Evolutionary conservation across 2,329 filamentous ascomycete species (phyloP).

Genomic region (Trichoderma citrinoviride): DNA sequence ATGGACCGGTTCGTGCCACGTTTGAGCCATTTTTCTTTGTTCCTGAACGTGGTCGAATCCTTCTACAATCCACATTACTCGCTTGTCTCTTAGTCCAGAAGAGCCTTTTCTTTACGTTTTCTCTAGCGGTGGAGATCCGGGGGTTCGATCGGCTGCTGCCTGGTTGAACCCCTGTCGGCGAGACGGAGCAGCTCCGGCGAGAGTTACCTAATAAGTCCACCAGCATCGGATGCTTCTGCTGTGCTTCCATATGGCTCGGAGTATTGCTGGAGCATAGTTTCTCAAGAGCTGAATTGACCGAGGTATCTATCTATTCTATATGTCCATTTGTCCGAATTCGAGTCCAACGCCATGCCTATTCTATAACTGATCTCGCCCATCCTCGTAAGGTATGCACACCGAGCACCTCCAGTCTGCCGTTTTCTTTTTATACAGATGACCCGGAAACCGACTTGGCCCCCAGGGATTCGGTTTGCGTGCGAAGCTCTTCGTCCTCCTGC

Average conservation of each 20-base stretch:
- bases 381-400: neutral
- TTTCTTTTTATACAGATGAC: neutral
- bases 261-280: neutral
- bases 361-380: neutral
- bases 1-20: neutral
- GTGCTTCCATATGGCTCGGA: no score
- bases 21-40: slow-evolving; percentile 10
- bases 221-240: neutral
- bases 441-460: slow-evolving; percentile 18
- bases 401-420: neutral
- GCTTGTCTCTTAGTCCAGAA: neutral
- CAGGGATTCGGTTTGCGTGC: slow-evolving; percentile 12
- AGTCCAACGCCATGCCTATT: neutral
- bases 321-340: neutral
- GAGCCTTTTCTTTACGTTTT: neutral
- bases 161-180: slow-evolving; percentile 7
- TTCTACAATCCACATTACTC: neutral
- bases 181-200: neutral
- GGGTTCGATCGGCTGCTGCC: slow-evolving; percentile 10
- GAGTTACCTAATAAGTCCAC: slow-evolving; percentile 1
- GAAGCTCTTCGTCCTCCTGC: slow-evolving; percentile 22
- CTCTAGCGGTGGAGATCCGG: neutral
- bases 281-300: neutral
- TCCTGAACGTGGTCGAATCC: neutral
- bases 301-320: slow-evolving; percentile 4